Base-by-base conservation (phyloP, 1,284 basidiomycete genomes). In the Hymenochaete sp. region DNA sequence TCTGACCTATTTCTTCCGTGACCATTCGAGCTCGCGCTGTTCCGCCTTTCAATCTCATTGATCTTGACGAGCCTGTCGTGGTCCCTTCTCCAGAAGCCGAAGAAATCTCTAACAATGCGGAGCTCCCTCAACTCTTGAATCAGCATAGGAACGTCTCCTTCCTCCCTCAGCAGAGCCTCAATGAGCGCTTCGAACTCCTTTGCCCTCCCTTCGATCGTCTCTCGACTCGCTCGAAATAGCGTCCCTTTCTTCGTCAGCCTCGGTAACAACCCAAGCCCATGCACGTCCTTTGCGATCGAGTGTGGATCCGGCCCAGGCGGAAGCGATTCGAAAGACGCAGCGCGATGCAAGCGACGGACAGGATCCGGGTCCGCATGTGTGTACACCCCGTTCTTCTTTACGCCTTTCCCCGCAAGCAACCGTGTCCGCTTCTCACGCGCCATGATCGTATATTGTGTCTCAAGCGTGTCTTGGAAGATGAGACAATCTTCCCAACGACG, bases 251-350 rank as follows among this genome's bases (percentile, higher is more conserved):
- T 82, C 3, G 75, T 73, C 26, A 88, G 68, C 46, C 67, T 68
- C 13, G 85, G 84, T 2, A 88, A 59, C n/a, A n/a, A n/a, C n/a
- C n/a, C n/a, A 54, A 76, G 62, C 1, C 72, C 56, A 55, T 86
- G 81, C 38, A 88, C 68, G 51, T 82, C 73, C 42, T 68, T 72
- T 10, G 77, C 75, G 29, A 88, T 72, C 19, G 77, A 76, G 35
- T 72, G 73, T 2, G 81, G 82, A 55, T 83, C 72, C 13, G 85
- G 84, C 10, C 84, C 85, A n/a, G 82, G 80, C 10, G 85, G 85
- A n/a, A 88, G 68, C 1, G 83, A 86, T 45, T 87, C 85, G 67
- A 79, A 88, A 9, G 85, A 88, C 1, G 85, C 77, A 1, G 85
- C 85, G 44, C 70, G 67, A 32, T 47, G 49, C 9, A 51, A 36